Evolutionary conservation across 2,329 filamentous ascomycete genomes (phyloP).

Genomic region (Trichoderma afroharzianum): DNA sequence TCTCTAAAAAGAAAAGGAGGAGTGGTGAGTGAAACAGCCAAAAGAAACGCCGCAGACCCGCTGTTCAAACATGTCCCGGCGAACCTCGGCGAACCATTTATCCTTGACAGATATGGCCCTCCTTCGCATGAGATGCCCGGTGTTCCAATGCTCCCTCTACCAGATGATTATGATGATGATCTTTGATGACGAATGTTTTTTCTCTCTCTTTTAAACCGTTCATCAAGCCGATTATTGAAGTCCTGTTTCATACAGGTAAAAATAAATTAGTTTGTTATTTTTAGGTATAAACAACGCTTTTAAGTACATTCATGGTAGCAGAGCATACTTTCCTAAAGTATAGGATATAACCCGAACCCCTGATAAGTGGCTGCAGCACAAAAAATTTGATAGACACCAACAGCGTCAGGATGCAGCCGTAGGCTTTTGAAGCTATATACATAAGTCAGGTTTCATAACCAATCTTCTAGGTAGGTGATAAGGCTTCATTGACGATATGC

Average conservation of each 20-base stretch:
- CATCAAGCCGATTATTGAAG: background rate
- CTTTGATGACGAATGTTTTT: background rate
- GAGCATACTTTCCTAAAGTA: too few species aligned
- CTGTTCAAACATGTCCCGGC: background rate
- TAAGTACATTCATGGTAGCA: too few species aligned
- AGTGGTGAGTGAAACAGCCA: slow-evolving; percentile 15
- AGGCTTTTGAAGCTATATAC: background rate
- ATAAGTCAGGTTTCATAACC: background rate
- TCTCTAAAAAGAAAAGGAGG: slow-evolving; percentile 24
- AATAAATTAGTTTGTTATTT: too few species aligned
- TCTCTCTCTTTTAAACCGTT: too few species aligned
- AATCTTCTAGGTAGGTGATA: too few species aligned
- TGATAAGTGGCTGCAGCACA: too few species aligned
- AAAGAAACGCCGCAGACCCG: background rate
- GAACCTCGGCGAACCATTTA: background rate
- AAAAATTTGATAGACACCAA: too few species aligned
- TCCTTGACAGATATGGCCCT: background rate
- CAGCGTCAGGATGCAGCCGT: background rate
- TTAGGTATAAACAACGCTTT: too few species aligned
- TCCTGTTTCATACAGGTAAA: too few species aligned
- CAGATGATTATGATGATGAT: background rate
- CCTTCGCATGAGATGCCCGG: background rate
- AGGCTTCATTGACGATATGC: background rate
- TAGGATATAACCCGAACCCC: too few species aligned
- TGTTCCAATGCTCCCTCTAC: background rate